Evolutionary conservation across 768 basidiomycete species (phyloP).

Genomic region (Coprinellus aureogranulatus): DNA sequence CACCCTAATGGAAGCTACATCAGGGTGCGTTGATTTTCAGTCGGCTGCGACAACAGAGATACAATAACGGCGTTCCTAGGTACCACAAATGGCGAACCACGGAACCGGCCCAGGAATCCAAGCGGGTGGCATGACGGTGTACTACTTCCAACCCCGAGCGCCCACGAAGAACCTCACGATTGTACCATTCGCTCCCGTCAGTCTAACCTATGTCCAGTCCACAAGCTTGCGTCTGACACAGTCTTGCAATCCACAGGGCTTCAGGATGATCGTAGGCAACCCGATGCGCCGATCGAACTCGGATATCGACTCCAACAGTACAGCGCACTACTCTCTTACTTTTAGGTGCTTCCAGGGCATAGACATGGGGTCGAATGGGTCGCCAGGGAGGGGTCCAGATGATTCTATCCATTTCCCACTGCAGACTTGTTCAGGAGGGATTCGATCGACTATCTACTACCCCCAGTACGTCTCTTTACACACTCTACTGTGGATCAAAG

Average conservation of each 20-base stretch:
- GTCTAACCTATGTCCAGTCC: not conserved
- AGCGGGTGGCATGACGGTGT: slow-evolving; percentile 1
- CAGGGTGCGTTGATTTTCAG: not conserved
- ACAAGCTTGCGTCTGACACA: too few species aligned
- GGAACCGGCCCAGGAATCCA: not conserved
- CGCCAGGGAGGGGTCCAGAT: slow-evolving; percentile 3
- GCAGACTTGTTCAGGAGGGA: not conserved
- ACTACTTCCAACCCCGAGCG: slow-evolving; percentile 1
- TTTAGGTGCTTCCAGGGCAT: slow-evolving; percentile 12
- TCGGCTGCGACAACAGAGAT: not conserved
- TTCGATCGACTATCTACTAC: not conserved
- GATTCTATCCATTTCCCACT: not conserved
- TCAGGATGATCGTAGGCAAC: slow-evolving; percentile 10
- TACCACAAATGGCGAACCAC: slow-evolving; percentile 3
- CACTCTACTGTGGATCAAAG: too few species aligned
- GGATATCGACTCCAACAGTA: not conserved
- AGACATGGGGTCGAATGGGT: not conserved
- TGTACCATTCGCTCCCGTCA: not conserved
- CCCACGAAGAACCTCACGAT: not conserved
- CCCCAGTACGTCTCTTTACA: slow-evolving; percentile 2
- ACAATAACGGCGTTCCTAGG: not conserved
- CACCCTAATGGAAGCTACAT: slow-evolving; percentile 8
- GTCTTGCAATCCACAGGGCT: slow-evolving; percentile 1
- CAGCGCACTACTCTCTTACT: not conserved
- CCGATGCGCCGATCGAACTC: slow-evolving; percentile 5